Percentiles rank a stretch among this genome's conserved stretches.
These are phyloP conservation scores for Actinomortierella ambigua DNA, from an alignment of 371 early-diverging fungal species.

Conservation along the genomic window DNA sequence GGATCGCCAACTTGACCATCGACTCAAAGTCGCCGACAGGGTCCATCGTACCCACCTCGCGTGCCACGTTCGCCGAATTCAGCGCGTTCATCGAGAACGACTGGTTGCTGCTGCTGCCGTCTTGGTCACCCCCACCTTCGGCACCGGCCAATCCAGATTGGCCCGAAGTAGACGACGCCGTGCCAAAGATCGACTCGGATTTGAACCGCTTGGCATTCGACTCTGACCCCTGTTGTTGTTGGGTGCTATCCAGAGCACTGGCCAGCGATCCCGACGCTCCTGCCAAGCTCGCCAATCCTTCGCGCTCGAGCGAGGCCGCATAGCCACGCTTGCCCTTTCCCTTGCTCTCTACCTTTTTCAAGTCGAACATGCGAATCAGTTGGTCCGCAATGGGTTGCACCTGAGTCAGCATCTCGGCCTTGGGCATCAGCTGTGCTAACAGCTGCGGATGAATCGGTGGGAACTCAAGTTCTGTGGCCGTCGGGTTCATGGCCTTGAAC, in stretches of 20 bases:
- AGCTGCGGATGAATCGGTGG: constrained; percentile 57
- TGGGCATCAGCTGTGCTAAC: constrained; percentile 47
- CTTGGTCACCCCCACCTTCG: constrained; percentile 1
- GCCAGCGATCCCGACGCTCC: constrained; percentile 17
- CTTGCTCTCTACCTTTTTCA: constrained; percentile 49
- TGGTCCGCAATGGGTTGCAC: constrained; percentile 46
- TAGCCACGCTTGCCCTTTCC: constrained; percentile 31
- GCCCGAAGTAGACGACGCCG: constrained; percentile 23
- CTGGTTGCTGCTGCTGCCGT: constrained; percentile 17
- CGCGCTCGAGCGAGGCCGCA: constrained; percentile 26
- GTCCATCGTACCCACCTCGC: constrained; percentile 53
- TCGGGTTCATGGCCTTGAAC: constrained; percentile 59
- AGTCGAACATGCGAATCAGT: constrained; percentile 50
- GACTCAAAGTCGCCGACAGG: constrained; percentile 67
- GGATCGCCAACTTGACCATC: constrained; percentile 50
- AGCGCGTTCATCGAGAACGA: constrained; percentile 29
- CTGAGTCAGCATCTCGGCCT: constrained; percentile 46
- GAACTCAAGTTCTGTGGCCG: constrained; percentile 32
- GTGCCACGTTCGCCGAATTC: constrained; percentile 39
- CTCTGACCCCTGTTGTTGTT: constrained; percentile 3
- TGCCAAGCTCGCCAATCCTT: constrained; percentile 17
- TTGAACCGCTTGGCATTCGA: constrained; percentile 21
- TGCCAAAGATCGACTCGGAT: constrained; percentile 42
- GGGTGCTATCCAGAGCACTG: constrained; percentile 19
- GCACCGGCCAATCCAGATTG: constrained; percentile 6